Conservation (phyloP, 208 protist species). For the Giardia muris region DNA sequence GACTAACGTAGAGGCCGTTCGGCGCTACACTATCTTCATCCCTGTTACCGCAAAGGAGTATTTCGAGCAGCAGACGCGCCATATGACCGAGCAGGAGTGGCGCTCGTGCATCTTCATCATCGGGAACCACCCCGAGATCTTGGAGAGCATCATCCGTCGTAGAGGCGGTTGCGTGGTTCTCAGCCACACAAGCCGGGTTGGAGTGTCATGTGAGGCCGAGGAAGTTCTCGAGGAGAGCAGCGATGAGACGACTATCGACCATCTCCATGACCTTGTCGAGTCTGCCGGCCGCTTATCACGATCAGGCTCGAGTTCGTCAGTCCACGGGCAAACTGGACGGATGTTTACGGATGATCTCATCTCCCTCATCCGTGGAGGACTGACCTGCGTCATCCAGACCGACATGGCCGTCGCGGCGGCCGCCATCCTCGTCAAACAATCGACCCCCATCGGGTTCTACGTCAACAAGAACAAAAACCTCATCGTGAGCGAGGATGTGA, state of each 20-base stretch:
- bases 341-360: not conserved
- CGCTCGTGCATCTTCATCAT: not conserved
- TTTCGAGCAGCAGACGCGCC: not conserved
- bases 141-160: not conserved
- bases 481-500: not conserved
- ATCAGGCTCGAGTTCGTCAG: not conserved
- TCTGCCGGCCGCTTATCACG: not conserved
- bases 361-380: not conserved
- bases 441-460: not conserved
- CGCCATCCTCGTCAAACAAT: not conserved
- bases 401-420: not conserved
- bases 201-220: not conserved
- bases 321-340: not conserved
- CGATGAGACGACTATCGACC: not conserved
- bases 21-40: not conserved
- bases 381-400: not conserved
- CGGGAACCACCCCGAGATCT: not conserved
- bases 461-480: not conserved
- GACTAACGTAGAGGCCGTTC: not conserved
- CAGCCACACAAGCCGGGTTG: not conserved
- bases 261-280: not conserved
- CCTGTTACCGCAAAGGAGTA: not conserved
- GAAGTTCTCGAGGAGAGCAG: not conserved
- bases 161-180: not conserved
- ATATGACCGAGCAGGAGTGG: not conserved